These are phyloP conservation scores for Euphorbia peplus DNA, from an alignment of 345 rosid species.

Conservation along the genomic window DNA sequence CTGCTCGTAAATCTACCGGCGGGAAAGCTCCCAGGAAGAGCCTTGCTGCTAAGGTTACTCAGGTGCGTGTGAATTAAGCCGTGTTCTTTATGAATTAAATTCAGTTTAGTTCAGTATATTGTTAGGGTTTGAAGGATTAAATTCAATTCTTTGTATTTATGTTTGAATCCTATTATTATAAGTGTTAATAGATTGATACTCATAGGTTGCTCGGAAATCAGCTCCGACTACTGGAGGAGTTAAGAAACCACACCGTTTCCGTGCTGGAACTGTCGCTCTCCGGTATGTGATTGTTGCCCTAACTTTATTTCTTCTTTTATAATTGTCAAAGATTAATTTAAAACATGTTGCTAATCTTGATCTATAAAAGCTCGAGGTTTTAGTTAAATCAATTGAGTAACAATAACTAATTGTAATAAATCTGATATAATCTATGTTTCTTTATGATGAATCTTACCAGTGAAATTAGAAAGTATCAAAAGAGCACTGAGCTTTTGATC, in stretches of 20 bases:
- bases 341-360: too few relatives aligned
- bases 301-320: not conserved
- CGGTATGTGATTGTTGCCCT: constrained; percentile 39
- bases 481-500: constrained; percentile 83
- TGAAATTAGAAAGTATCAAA: constrained; percentile 89
- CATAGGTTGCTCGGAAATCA: constrained; percentile 89
- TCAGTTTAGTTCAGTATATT: too few relatives aligned
- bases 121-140: too few relatives aligned
- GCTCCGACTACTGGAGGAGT: constrained; percentile 94
- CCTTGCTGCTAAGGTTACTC: constrained; percentile 52
- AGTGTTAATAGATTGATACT: too few relatives aligned
- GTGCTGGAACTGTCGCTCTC: constrained; percentile 94
- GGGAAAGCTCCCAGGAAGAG: constrained; percentile 66
- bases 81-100: too few relatives aligned
- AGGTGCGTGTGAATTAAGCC: too few relatives aligned
- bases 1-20: constrained; percentile 56
- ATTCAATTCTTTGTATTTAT: too few relatives aligned
- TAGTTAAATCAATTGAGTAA: too few relatives aligned
- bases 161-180: not conserved
- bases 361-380: too few relatives aligned
- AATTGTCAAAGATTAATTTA: too few relatives aligned
- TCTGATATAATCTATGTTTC: not conserved
- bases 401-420: too few relatives aligned
- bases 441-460: constrained; percentile 22
- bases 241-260: constrained; percentile 79